Conservation (phyloP, 1,284 basidiomycete species). For the Ceratorhiza oryzae-sativae region DNA sequence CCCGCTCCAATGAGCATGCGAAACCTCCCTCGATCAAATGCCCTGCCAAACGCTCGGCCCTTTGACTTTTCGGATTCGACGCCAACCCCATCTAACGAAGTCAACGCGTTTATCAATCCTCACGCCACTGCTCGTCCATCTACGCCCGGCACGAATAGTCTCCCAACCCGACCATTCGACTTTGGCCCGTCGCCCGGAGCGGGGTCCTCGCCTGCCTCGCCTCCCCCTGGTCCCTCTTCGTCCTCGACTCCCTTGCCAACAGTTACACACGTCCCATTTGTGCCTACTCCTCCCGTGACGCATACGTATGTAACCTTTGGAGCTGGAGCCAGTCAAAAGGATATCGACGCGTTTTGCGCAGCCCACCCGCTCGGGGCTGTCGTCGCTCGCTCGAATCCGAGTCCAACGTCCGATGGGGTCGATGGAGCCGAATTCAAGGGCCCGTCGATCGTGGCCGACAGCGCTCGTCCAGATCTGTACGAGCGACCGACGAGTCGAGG, state of each 20-base stretch:
- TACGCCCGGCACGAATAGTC: background rate
- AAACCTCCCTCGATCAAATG: constrained; percentile 20
- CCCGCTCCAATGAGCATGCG: background rate
- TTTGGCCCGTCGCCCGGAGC: constrained; percentile 11
- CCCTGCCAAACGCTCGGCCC: constrained; percentile 11
- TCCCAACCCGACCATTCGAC: background rate
- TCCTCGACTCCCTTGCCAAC: background rate
- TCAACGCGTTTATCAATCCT: constrained; percentile 27
- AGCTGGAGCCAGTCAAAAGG: constrained; percentile 80
- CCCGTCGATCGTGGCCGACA: constrained; percentile 19
- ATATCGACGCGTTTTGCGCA: constrained; percentile 78
- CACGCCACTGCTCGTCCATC: background rate
- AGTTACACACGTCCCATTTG: constrained; percentile 25
- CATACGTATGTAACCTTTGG: constrained; percentile 83
- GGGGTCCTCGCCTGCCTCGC: constrained; percentile 7
- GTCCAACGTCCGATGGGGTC: background rate
- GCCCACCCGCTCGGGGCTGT: constrained; percentile 69
- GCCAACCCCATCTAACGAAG: background rate
- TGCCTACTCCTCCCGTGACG: constrained; percentile 57
- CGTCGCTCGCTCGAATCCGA: constrained; percentile 55
- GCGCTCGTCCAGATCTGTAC: constrained; percentile 20
- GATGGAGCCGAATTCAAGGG: background rate
- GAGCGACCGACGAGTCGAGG: background rate
- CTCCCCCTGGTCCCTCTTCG: background rate
- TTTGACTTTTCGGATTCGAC: constrained; percentile 28